A percentile compares a stretch with the other conserved stretches of the same genome.
These are phyloP conservation scores for Penstemon eatonii DNA, from an alignment of 257 asterid species.

Conservation along the genomic window DNA sequence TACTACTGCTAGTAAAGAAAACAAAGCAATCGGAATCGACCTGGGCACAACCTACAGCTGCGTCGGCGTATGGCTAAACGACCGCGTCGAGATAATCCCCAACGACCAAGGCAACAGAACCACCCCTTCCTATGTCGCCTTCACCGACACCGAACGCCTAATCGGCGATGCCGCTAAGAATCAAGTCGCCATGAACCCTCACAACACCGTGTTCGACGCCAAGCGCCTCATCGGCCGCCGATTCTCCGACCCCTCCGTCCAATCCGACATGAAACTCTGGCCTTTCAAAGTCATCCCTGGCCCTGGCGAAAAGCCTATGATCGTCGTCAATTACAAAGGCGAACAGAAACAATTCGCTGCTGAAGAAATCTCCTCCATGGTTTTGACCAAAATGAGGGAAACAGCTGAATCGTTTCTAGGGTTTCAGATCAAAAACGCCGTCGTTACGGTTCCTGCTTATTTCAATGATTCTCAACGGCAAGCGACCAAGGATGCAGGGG, in stretches of 20 bases:
- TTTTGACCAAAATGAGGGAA: conserved; percentile 48
- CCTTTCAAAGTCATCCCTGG: conserved; percentile 58
- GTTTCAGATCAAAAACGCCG: conserved; percentile 44
- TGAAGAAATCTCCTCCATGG: conserved; percentile 61
- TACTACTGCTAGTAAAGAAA: conserved; percentile 39
- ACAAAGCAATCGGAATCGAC: conserved; percentile 58
- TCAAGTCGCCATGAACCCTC: conserved; percentile 63
- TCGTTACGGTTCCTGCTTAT: conserved; percentile 56
- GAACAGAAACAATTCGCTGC: conserved; percentile 50
- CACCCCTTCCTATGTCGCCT: conserved; percentile 65
- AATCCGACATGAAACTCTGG: conserved; percentile 54
- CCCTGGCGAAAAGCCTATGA: conserved; percentile 51
- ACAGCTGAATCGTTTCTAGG: conserved; percentile 52
- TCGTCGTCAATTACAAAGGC: conserved; percentile 45
- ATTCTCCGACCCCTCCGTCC: conserved; percentile 54
- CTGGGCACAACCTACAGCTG: conserved; percentile 66
- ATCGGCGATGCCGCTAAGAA: conserved; percentile 62
- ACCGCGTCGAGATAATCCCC: conserved; percentile 62
- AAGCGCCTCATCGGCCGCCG: conserved; percentile 60
- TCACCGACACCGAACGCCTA: conserved; percentile 59
- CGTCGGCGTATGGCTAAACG: conserved; percentile 64
- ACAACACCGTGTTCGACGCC: conserved; percentile 65
- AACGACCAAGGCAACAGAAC: conserved; percentile 66
- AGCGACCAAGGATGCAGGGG: conserved; percentile 64
- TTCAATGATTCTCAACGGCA: conserved; percentile 65